Evolutionary conservation across 352 stramenopile species (phyloP).

Genomic region (Phytophthora macrochlamydospora): DNA sequence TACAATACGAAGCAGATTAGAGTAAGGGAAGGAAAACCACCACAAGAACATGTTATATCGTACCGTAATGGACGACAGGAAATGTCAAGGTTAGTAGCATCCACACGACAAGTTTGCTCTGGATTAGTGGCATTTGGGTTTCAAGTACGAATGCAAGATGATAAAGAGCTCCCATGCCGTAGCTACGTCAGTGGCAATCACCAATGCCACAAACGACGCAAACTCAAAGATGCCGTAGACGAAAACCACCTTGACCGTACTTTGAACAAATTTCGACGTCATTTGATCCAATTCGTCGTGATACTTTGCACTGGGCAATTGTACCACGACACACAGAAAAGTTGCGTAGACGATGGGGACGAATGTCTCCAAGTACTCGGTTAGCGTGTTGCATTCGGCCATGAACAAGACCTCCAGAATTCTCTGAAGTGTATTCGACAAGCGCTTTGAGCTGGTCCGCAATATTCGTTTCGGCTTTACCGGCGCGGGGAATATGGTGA

Average conservation of each 20-base stretch:
- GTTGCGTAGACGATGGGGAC: slow-evolving; percentile 33
- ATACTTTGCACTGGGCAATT: slow-evolving; percentile 31
- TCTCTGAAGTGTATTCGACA: slow-evolving; percentile 10
- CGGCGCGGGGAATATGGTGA: neutral
- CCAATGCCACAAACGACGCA: slow-evolving; percentile 18
- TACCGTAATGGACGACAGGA: slow-evolving; percentile 20
- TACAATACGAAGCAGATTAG: neutral
- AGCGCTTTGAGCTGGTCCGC: neutral
- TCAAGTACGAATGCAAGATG: slow-evolving; percentile 25
- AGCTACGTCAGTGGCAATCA: slow-evolving; percentile 4
- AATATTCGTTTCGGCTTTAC: slow-evolving; percentile 1
- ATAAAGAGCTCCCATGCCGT: slow-evolving; percentile 23
- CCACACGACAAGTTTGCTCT: slow-evolving; percentile 31
- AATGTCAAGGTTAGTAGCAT: slow-evolving; percentile 17
- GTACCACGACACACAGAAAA: slow-evolving; percentile 25
- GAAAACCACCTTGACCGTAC: slow-evolving; percentile 17
- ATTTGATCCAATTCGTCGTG: slow-evolving; percentile 34
- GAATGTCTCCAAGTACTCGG: slow-evolving; percentile 48
- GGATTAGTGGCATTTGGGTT: slow-evolving; percentile 20
- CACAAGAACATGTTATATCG: neutral
- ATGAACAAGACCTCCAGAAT: slow-evolving; percentile 31
- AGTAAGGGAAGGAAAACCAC: too few species aligned
- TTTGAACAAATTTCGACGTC: neutral
- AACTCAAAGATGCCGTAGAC: slow-evolving; percentile 29
- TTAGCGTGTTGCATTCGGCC: slow-evolving; percentile 37